Percentiles rank a stretch among this genome's conserved stretches.
These are phyloP conservation scores for Conticribra weissflogii DNA, from an alignment of 108 stramenopile genomes.

Conservation along the genomic window DNA sequence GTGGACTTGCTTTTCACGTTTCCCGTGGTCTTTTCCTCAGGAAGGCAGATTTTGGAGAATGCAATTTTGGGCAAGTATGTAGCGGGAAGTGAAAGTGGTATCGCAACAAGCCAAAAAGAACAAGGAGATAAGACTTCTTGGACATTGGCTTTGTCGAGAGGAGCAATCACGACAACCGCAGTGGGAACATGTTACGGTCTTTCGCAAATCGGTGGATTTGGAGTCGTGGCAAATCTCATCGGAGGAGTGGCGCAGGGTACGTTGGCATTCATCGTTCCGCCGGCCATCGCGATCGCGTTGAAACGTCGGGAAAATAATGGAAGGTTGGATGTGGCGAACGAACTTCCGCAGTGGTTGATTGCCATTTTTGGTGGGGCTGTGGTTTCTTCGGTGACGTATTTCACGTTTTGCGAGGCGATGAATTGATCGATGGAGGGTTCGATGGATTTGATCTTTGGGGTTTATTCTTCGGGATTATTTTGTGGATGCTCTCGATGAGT, in stretches of 20 bases:
- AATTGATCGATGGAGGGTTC: too few relatives aligned
- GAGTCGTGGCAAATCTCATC: slow-evolving; percentile 50
- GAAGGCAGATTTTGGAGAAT: slow-evolving; percentile 54
- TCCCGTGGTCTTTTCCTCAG: slow-evolving; percentile 49
- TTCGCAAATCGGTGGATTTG: slow-evolving; percentile 53
- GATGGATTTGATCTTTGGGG: too few relatives aligned
- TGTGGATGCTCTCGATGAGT: too few relatives aligned
- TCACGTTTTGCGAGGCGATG: slow-evolving; percentile 39
- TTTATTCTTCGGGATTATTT: too few relatives aligned
- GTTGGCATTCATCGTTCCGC: slow-evolving; percentile 51
- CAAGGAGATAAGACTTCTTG: too few relatives aligned
- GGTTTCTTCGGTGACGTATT: slow-evolving; percentile 55
- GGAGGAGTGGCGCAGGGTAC: slow-evolving; percentile 57
- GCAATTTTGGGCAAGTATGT: slow-evolving; percentile 9
- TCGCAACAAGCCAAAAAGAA: slow-evolving; percentile 11
- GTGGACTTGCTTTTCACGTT: slow-evolving; percentile 53
- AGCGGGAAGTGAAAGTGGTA: neutral
- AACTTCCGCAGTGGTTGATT: slow-evolving; percentile 43
- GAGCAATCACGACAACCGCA: slow-evolving; percentile 36
- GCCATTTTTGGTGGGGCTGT: slow-evolving; percentile 49
- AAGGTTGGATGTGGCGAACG: slow-evolving; percentile 14
- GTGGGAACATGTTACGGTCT: slow-evolving; percentile 44
- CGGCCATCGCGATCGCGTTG: slow-evolving; percentile 43
- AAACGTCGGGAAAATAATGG: slow-evolving; percentile 16
- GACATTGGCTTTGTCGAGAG: slow-evolving; percentile 34